Evolutionary conservation across 169 alveolate genomes (phyloP), one percentile per base, ranked within the genome.

Genomic region (Plasmodium adleri): DNA sequence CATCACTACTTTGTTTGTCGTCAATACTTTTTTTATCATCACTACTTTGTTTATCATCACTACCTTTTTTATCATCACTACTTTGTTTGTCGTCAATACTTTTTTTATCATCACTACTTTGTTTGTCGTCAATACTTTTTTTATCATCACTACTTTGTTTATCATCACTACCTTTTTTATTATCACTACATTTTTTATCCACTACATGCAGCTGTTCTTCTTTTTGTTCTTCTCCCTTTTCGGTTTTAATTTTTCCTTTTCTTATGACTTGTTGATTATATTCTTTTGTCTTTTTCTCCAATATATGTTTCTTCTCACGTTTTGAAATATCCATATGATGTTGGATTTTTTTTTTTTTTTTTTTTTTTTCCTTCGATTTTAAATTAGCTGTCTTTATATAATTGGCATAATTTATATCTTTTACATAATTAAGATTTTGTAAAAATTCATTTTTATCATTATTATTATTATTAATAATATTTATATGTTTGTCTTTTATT

Each of bases 251-350:
- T 32, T 66, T 26, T 13, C 13, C 32, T 50, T 32, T 45, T 5
- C 15, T 52, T 62, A 20, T 10, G 58, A 15, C 32, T 59, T 59
- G 39, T 59, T 6, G 10, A 39, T 39, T 9, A 13, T 15, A 3
- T 15, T 72, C 63, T 54, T 72, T 72, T 43, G 10, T 59, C 47
- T 62, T 75, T 62, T 49, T 58, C 54, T 22, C 76, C 15, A 28
- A 26, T 24, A 17, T 15, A 3, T 2, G 26, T 47, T 59, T 39
- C 32, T 59, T 56, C 24, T 39, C 20, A 20, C 67, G 6, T 39
- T 24, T 22, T n/a, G 4, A 17, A 8, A 24, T 72, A 52, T 72
- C 28, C 45, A 64, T 12, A 28, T 15, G 47, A 28, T 26, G 43
- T 26, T 39, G 1, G 15, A 5, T 5, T 50, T 20, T 68, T 68